Evolutionary conservation across 805 yeast species (phyloP).

Genomic region (Saccharomyces eubayanus): DNA sequence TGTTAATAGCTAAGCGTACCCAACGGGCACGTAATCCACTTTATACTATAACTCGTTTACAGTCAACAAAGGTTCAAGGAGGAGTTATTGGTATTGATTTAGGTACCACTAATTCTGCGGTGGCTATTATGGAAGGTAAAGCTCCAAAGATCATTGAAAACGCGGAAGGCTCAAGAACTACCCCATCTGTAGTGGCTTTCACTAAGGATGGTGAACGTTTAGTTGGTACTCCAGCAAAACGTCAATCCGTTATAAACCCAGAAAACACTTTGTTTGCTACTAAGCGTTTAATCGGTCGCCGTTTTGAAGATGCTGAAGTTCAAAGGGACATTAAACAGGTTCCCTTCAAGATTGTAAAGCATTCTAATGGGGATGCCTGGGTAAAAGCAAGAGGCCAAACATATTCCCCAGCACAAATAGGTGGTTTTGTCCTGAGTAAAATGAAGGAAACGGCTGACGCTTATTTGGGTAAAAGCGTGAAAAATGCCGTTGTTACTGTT

Average conservation of each 20-base stretch:
- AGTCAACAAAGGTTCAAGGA: constrained; percentile 24
- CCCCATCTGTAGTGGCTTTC: constrained; percentile 90
- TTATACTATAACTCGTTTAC: constrained; percentile 20
- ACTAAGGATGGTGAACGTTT: constrained; percentile 80
- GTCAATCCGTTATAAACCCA: constrained; percentile 88
- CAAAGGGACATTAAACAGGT: constrained; percentile 77
- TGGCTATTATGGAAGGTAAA: constrained; percentile 62
- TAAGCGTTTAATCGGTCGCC: constrained; percentile 85
- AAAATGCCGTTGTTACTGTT: constrained; percentile 78
- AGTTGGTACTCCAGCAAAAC: constrained; percentile 87
- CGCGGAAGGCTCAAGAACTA: constrained; percentile 72
- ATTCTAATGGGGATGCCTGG: constrained; percentile 90
- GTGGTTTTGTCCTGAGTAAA: constrained; percentile 84
- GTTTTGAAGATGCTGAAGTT: constrained; percentile 78
- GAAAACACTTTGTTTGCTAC: constrained; percentile 88
- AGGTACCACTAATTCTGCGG: constrained; percentile 81
- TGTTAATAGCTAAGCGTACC: neutral
- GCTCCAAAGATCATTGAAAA: constrained; percentile 62
- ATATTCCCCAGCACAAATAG: constrained; percentile 89
- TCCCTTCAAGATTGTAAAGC: constrained; percentile 82
- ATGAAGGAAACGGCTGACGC: constrained; percentile 96
- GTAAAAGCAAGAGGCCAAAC: constrained; percentile 73
- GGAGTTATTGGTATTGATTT: constrained; percentile 67
- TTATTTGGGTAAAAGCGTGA: constrained; percentile 72
- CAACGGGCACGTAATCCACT: constrained; percentile 1